Percentiles rank a stretch among this genome's conserved stretches.
Evolutionary conservation across 2,329 filamentous ascomycete species (phyloP).

Genomic region (Aschersonia sp.): DNA sequence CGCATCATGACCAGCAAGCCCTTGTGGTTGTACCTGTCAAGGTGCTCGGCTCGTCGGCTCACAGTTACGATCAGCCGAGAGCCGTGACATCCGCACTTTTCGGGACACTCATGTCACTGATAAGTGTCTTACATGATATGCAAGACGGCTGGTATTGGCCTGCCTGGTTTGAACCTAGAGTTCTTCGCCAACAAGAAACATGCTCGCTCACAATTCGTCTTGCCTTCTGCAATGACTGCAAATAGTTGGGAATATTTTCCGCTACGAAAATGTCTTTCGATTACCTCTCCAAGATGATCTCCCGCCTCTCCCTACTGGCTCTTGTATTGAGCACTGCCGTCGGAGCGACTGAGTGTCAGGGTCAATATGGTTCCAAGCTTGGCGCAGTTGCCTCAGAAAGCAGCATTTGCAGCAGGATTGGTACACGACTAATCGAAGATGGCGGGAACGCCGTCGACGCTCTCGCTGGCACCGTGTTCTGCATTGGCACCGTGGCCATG

Average conservation of each 20-base stretch:
- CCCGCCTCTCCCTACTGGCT: neutral
- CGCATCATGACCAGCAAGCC: neutral
- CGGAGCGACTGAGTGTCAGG: neutral
- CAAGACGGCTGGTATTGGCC: too few species aligned
- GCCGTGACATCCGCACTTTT: too few species aligned
- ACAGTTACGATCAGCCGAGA: neutral
- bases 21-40: neutral
- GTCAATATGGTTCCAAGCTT: slow-evolving; percentile 10
- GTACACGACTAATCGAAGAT: slow-evolving; percentile 37
- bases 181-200: too few species aligned
- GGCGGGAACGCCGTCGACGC: slow-evolving; percentile 56
- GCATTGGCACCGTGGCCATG: slow-evolving; percentile 49
- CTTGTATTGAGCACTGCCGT: neutral
- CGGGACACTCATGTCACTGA: too few species aligned
- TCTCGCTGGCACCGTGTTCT: slow-evolving; percentile 48
- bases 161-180: too few species aligned
- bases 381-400: slow-evolving; percentile 50
- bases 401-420: slow-evolving; percentile 43
- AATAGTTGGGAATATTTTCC: too few species aligned
- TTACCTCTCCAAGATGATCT: neutral
- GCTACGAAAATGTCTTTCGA: too few species aligned
- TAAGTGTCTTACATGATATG: too few species aligned
- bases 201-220: too few species aligned
- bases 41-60: neutral
- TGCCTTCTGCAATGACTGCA: too few species aligned